phyloP scores from a whole-genome alignment of 1,284 basidiomycete species.

The Ustilago crameri region DNA sequence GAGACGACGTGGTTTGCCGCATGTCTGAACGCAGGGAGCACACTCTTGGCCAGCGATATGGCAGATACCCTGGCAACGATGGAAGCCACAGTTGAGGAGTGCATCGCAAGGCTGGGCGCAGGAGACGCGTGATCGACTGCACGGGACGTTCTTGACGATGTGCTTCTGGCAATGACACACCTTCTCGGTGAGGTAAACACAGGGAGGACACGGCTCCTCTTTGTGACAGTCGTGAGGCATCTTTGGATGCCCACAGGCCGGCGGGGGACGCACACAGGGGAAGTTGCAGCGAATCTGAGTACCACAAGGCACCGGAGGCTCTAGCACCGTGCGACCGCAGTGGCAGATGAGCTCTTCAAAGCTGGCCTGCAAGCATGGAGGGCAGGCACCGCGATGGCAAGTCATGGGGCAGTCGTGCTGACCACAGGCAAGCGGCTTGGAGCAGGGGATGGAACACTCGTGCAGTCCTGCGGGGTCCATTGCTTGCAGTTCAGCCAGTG shows the following conservation, averaged over 20 bases:
- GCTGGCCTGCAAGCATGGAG: conserved; percentile 64
- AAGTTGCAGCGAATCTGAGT: conserved; percentile 61
- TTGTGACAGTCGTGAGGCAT: conserved; percentile 65
- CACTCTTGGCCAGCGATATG: conserved; percentile 58
- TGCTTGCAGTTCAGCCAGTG: conserved; percentile 49
- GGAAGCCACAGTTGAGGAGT: conserved; percentile 61
- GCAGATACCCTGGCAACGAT: conserved; percentile 61
- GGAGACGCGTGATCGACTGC: conserved; percentile 57
- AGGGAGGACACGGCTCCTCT: conserved; percentile 63
- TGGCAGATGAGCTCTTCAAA: conserved; percentile 65
- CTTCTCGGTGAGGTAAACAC: conserved; percentile 63
- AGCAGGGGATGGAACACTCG: conserved; percentile 58
- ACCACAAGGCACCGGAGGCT: conserved; percentile 66
- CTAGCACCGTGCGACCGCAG: conserved; percentile 65
- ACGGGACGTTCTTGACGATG: conserved; percentile 62
- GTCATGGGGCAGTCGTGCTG: conserved; percentile 58
- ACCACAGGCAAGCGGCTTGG: conserved; percentile 61
- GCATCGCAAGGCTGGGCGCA: conserved; percentile 62
- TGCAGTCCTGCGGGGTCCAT: conserved; percentile 64
- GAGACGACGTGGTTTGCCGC: conserved; percentile 57
- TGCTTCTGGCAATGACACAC: conserved; percentile 63
- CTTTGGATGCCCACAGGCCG: conserved; percentile 65
- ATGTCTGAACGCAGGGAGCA: conserved; percentile 58
- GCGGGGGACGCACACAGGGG: conserved; percentile 59
- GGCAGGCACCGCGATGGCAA: conserved; percentile 66